Conservation (phyloP, 176 grass and related monocot genomes). For the Secale cereale region DNA sequence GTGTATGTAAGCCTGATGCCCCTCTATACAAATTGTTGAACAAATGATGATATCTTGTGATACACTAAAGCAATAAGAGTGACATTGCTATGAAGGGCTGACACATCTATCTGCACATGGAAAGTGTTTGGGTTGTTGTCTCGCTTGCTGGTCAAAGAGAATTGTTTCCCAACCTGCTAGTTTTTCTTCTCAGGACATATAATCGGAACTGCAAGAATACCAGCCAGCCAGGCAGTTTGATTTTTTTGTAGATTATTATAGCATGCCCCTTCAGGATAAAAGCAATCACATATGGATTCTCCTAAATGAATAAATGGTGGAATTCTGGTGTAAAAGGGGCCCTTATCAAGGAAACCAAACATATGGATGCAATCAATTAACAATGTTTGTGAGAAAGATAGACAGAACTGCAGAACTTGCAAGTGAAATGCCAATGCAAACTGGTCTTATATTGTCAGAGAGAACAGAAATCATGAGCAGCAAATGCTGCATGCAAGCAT, state of each 20-base stretch:
- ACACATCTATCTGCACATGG: background rate
- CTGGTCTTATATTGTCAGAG: background rate
- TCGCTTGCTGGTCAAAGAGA: background rate
- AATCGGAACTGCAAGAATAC: background rate
- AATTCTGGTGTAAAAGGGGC: background rate
- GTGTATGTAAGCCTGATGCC: background rate
- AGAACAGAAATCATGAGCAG: background rate
- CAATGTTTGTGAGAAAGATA: background rate
- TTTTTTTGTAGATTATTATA: background rate
- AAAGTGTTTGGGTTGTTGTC: background rate
- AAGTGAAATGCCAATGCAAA: background rate
- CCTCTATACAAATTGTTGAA: background rate
- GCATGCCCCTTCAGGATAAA: background rate
- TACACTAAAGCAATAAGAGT: background rate
- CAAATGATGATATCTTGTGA: background rate
- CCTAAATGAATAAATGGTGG: background rate
- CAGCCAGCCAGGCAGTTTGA: background rate
- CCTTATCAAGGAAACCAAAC: background rate
- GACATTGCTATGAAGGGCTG: background rate
- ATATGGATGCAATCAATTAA: background rate
- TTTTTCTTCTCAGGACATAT: background rate
- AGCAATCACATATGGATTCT: background rate
- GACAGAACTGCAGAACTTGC: background rate
- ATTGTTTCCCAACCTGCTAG: background rate
- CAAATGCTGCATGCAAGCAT: background rate